phyloP scores from a whole-genome alignment of 306 rosid species.

The Cicer bijugum region DNA sequence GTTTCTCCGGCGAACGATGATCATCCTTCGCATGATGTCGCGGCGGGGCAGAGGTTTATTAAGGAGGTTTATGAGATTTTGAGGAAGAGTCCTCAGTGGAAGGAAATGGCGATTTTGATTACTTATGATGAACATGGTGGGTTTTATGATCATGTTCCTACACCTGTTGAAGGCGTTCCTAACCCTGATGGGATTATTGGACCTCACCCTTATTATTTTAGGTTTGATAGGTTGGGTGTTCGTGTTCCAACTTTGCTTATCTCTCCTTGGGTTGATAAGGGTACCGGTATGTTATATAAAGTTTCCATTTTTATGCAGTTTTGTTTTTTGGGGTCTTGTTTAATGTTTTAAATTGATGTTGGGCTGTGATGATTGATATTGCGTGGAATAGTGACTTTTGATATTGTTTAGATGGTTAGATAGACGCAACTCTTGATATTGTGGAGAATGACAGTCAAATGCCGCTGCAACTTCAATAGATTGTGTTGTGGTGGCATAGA shows the following conservation, averaged over 20 bases:
- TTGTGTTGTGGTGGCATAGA: not conserved
- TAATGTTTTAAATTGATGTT: not conserved
- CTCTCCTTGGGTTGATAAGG: conserved; percentile 93
- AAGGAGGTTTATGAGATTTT: conserved; percentile 88
- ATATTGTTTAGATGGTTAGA: not conserved
- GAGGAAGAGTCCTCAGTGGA: conserved; percentile 93
- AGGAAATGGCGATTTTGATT: conserved; percentile 80
- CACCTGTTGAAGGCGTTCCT: conserved; percentile 80
- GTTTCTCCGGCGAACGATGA: conserved; percentile 85
- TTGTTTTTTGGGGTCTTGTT: not conserved
- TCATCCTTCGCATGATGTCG: conserved; percentile 96
- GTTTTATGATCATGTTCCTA: conserved; percentile 88
- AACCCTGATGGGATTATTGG: conserved; percentile 90
- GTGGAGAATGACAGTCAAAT: not conserved
- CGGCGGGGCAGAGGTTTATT: conserved; percentile 79
- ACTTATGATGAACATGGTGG: conserved; percentile 98
- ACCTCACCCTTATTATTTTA: conserved; percentile 74
- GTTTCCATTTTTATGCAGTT: conserved; percentile 12
- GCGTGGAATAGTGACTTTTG: not conserved
- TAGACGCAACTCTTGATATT: not conserved
- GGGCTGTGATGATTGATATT: not conserved
- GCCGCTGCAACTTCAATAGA: not conserved
- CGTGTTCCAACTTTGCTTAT: conserved; percentile 82
- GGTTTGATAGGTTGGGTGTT: conserved; percentile 85
- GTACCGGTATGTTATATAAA: conserved; percentile 62